Conservation (phyloP, 139 green algal genomes). For the Deuterostichococcus epilithicus region DNA sequence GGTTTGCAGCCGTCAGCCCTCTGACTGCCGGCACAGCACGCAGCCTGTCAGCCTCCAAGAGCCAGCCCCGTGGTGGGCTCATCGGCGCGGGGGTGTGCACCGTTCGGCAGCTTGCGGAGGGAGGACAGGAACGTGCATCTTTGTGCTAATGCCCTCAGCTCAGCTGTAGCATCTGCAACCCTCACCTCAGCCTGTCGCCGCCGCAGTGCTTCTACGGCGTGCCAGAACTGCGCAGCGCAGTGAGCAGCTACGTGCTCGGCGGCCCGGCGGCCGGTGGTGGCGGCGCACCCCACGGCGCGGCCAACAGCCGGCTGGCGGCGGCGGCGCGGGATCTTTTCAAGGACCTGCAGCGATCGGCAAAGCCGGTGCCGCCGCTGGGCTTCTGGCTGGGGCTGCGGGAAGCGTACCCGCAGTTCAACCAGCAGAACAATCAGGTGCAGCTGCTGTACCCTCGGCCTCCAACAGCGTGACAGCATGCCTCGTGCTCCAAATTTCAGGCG, state of each 20-base stretch:
- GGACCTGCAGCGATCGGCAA: slow-evolving; percentile 33
- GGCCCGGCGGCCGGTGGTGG: not conserved
- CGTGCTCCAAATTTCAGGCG: too few species aligned
- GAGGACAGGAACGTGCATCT: not conserved
- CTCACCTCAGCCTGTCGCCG: too few species aligned
- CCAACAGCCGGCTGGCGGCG: slow-evolving; percentile 38
- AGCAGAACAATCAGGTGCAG: slow-evolving; percentile 39
- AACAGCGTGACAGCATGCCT: too few species aligned
- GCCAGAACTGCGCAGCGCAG: slow-evolving; percentile 54
- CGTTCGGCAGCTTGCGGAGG: not conserved
- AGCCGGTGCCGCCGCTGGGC: slow-evolving; percentile 70
- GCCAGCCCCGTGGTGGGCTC: too few species aligned
- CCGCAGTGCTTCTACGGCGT: slow-evolving; percentile 86
- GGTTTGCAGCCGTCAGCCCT: too few species aligned
- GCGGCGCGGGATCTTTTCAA: slow-evolving; percentile 74
- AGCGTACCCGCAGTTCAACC: slow-evolving; percentile 90
- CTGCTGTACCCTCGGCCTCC: slow-evolving; percentile 9
- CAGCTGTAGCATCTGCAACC: too few species aligned
- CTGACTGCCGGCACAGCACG: too few species aligned
- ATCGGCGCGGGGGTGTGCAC: not conserved
- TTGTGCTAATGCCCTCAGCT: slow-evolving; percentile 19
- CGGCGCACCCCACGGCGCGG: slow-evolving; percentile 7
- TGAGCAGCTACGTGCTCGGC: slow-evolving; percentile 18
- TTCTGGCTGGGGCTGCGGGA: slow-evolving; percentile 82
- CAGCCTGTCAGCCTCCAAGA: too few species aligned